Evolutionary conservation across 805 yeast genomes (phyloP).

Genomic region (Candida hungchunana): DNA sequence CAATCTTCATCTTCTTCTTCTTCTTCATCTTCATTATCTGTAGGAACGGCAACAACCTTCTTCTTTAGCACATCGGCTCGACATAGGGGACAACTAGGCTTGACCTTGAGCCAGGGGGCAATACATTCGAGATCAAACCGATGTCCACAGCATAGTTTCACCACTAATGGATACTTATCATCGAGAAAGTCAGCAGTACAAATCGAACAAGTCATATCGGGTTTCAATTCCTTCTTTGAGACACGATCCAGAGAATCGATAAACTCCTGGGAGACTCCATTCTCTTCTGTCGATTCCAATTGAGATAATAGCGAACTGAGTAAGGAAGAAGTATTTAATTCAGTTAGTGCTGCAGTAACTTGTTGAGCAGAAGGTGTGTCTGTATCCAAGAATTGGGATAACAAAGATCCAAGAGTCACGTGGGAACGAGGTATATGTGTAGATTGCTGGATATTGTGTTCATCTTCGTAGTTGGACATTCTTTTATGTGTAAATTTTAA

Average conservation of each 20-base stretch:
- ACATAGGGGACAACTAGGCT: constrained; percentile 82
- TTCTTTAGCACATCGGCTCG: constrained; percentile 62
- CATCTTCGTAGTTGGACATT: too few relatives aligned
- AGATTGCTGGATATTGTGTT: too few relatives aligned
- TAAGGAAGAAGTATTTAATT: too few relatives aligned
- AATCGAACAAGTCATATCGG: constrained; percentile 72
- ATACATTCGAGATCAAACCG: constrained; percentile 86
- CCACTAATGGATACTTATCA: constrained; percentile 77
- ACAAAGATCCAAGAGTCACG: too few relatives aligned
- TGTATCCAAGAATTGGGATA: too few relatives aligned
- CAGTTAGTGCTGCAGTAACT: too few relatives aligned
- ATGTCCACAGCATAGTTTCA: constrained; percentile 70
- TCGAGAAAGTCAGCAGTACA: constrained; percentile 71
- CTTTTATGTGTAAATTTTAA: too few relatives aligned
- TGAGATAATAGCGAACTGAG: constrained; percentile 27
- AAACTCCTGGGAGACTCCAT: constrained; percentile 65
- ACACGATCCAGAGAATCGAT: constrained; percentile 78
- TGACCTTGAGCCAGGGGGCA: constrained; percentile 78
- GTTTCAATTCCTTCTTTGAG: constrained; percentile 35
- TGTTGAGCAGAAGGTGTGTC: too few relatives aligned
- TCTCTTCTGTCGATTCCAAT: constrained; percentile 17
- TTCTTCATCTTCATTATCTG: constrained; percentile 43
- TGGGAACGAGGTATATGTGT: too few relatives aligned
- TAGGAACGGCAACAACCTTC: constrained; percentile 30
- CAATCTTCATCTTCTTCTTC: constrained; percentile 69